Conservation (phyloP, 148 eudicot genomes). For the Rhododendron mucronatum region DNA sequence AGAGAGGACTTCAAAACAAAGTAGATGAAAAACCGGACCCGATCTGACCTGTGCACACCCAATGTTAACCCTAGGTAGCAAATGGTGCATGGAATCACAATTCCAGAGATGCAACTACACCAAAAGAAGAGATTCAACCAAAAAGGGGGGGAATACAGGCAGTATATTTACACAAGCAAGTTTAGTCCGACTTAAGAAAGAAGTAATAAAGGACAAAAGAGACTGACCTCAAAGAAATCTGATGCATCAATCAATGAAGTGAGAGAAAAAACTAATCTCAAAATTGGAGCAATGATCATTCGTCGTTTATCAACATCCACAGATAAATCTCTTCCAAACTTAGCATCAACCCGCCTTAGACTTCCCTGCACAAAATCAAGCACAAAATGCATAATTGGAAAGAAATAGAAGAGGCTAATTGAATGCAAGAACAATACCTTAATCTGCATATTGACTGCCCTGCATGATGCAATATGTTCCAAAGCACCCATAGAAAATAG, state of each 20-base stretch:
- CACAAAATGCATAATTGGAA: slow-evolving; percentile 5
- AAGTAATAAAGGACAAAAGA: neutral
- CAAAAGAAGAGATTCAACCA: neutral
- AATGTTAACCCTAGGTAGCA: neutral
- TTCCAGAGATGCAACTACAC: neutral
- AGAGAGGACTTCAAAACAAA: too few relatives aligned
- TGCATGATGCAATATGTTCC: slow-evolving; percentile 81
- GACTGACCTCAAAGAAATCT: slow-evolving; percentile 80
- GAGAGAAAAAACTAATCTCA: slow-evolving; percentile 79
- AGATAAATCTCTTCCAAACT: slow-evolving; percentile 45
- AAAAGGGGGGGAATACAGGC: neutral
- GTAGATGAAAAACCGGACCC: too few relatives aligned
- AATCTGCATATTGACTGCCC: slow-evolving; percentile 61
- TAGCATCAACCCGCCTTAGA: slow-evolving; percentile 47
- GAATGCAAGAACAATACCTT: slow-evolving; percentile 45
- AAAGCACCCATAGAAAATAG: slow-evolving; percentile 80
- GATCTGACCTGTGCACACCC: too few relatives aligned
- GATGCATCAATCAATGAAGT: slow-evolving; percentile 82
- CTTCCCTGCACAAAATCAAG: slow-evolving; percentile 44
- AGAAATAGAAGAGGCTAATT: slow-evolving; percentile 4
- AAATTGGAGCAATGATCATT: slow-evolving; percentile 68
- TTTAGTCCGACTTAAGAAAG: neutral
- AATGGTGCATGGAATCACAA: neutral
- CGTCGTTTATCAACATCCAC: slow-evolving; percentile 52
- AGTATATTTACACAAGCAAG: neutral